Evolutionary conservation across 2,329 filamentous ascomycete species (phyloP).

Genomic region (Fusarium foetens): DNA sequence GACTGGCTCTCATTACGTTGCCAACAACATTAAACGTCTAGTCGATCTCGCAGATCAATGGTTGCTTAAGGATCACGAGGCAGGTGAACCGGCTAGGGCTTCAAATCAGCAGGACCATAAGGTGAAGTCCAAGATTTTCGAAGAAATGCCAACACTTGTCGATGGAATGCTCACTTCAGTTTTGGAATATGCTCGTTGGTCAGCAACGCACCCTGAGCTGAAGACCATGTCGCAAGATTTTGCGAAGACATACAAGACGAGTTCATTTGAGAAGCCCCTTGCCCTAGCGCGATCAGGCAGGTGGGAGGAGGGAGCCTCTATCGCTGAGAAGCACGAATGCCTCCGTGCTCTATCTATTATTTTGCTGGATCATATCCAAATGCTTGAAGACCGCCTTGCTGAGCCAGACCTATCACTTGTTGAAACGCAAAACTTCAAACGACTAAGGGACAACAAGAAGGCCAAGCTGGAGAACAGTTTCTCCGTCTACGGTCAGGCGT

Average conservation of each 20-base stretch:
- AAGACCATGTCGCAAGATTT: conserved; percentile 58
- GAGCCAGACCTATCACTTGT: conserved; percentile 44
- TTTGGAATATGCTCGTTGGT: conserved; percentile 64
- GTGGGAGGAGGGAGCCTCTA: conserved; percentile 66
- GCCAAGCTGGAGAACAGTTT: conserved; percentile 65
- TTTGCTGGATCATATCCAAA: conserved; percentile 63
- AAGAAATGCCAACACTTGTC: conserved; percentile 61
- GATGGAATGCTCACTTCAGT: conserved; percentile 66
- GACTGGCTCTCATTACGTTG: conserved; percentile 76
- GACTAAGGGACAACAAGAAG: conserved; percentile 55
- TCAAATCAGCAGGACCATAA: conserved; percentile 51
- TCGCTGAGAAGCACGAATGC: conserved; percentile 68
- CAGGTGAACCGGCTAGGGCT: conserved; percentile 47
- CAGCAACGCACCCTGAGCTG: conserved; percentile 56
- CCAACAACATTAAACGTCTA: conserved; percentile 70
- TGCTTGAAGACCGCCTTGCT: conserved; percentile 45
- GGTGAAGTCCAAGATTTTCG: conserved; percentile 58
- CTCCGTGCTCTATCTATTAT: conserved; percentile 66
- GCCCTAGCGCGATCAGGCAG: conserved; percentile 64
- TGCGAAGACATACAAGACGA: conserved; percentile 59
- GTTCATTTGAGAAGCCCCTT: conserved; percentile 63
- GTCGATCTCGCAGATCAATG: conserved; percentile 67
- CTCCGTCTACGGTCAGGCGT: conserved; percentile 70
- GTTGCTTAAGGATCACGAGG: conserved; percentile 59
- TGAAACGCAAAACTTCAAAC: conserved; percentile 46